Evolutionary conservation across 768 basidiomycete genomes (phyloP), one percentile per base, ranked within the genome.

Genomic region (Panaeolus papilionaceus): DNA sequence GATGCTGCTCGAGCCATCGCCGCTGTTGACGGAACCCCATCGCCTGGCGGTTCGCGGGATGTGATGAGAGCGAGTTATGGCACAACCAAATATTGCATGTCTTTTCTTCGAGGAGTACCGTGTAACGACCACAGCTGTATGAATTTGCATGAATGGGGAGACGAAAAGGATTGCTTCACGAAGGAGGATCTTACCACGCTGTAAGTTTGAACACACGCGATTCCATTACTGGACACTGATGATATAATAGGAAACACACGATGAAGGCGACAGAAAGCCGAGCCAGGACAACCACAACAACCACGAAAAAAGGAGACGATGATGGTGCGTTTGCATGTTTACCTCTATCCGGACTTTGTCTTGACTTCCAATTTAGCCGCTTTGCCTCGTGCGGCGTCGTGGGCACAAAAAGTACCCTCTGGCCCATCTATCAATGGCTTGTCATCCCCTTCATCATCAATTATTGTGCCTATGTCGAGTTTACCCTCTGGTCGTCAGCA

Each of bases 111-210:
- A 47, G 90, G 94, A 20, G 85, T 87, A 40, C 85, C 85, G 68
- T 99, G 98, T 78, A 86, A 89, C 67, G 95, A 95, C 73, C 91
- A 93, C 72, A 90, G 87, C 70, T 99, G 98, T 79, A 92, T 96
- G 90, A 93, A 94, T 76, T 81, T 96, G 51, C 98, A 99, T 76
- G 98, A 99, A 77, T 98, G 95, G 94, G 98, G 96, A 39, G 98
- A 98, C 69, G 97, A 99, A 79, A 93, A 95, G 66, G 98, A 99
- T 78, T 96, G 94, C 74, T 96, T 98, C 76, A 96, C 96, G 0
- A 96, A 96, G 80, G 96, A 98, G 77, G 97, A 99, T 78, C 82
- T 97, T 67, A 92, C 95, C 28, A 97, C 96, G 0, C 80, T 96
- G 95, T 97, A 75, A 61, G 83, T 77, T 20, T 51, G 28, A 16